A percentile compares a stretch with the other conserved stretches of the same genome.
These are phyloP conservation scores for Gymnopilus dilepis DNA, from an alignment of 768 basidiomycete genomes.

Conservation along the genomic window DNA sequence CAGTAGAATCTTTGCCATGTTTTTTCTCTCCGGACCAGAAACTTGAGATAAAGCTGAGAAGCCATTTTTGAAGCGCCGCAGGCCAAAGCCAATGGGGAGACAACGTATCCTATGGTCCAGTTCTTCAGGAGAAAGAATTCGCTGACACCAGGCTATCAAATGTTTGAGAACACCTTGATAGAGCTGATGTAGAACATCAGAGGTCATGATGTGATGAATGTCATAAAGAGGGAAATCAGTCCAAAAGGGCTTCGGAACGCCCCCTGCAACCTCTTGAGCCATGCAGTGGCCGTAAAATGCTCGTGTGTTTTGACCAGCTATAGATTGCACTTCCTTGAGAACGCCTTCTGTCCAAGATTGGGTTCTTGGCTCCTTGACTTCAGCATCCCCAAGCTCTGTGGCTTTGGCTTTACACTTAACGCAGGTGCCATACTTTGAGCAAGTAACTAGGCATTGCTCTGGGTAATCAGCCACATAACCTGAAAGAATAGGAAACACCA, in stretches of 20 bases:
- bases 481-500: too few species aligned
- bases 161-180: too few species aligned
- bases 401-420: constrained; percentile 40
- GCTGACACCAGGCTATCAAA: neutral
- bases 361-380: neutral
- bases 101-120: neutral
- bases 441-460: too few species aligned
- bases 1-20: constrained; percentile 39
- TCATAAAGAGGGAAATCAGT: too few species aligned
- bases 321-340: constrained; percentile 15
- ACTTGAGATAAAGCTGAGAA: neutral
- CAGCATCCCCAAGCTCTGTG: constrained; percentile 10
- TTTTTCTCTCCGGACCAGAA: constrained; percentile 37
- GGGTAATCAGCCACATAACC: too few species aligned
- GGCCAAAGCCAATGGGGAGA: neutral
- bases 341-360: constrained; percentile 20
- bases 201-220: too few species aligned
- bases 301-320: constrained; percentile 17
- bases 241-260: constrained; percentile 19
- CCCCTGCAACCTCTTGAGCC: constrained; percentile 24
- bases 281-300: constrained; percentile 19
- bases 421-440: too few species aligned
- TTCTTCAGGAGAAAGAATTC: neutral
- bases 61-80: neutral
- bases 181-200: too few species aligned